Evolutionary conservation across 2,329 filamentous ascomycete species (phyloP).

Genomic region (Aspergillus sp.): DNA sequence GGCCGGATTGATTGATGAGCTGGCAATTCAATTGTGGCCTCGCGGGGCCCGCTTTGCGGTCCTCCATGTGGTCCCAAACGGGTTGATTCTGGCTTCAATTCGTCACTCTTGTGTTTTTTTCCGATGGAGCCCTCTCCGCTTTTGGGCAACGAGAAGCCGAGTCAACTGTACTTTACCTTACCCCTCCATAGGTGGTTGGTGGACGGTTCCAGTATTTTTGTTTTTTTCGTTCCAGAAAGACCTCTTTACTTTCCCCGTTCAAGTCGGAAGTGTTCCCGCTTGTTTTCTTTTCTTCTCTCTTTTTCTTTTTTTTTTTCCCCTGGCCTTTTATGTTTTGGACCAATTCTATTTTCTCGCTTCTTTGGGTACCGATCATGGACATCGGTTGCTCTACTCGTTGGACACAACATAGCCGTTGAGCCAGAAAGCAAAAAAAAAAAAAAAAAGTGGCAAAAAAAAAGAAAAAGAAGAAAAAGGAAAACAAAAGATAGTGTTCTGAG

Average conservation of each 20-base stretch:
- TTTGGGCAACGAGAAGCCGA: constrained; percentile 19
- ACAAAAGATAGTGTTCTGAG: constrained; percentile 15
- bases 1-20: constrained; percentile 22
- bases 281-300: constrained; percentile 10
- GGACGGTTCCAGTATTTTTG: neutral
- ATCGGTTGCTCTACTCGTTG: constrained; percentile 4
- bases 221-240: constrained; percentile 12
- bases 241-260: constrained; percentile 3
- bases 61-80: constrained; percentile 11
- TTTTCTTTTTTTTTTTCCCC: neutral
- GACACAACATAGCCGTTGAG: neutral
- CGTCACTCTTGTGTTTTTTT: constrained; percentile 9
- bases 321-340: constrained; percentile 6
- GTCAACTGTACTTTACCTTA: neutral
- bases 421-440: neutral
- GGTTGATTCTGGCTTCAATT: constrained; percentile 16
- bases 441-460: neutral
- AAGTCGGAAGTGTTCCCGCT: constrained; percentile 10
- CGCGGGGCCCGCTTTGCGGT: constrained; percentile 17
- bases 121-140: constrained; percentile 21
- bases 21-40: constrained; percentile 17
- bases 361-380: constrained; percentile 14
- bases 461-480: constrained; percentile 1
- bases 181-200: constrained; percentile 7
- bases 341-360: constrained; percentile 2